phyloP scores from a whole-genome alignment of 78 protist species.

The Neovahlkampfia damariscottae region DNA sequence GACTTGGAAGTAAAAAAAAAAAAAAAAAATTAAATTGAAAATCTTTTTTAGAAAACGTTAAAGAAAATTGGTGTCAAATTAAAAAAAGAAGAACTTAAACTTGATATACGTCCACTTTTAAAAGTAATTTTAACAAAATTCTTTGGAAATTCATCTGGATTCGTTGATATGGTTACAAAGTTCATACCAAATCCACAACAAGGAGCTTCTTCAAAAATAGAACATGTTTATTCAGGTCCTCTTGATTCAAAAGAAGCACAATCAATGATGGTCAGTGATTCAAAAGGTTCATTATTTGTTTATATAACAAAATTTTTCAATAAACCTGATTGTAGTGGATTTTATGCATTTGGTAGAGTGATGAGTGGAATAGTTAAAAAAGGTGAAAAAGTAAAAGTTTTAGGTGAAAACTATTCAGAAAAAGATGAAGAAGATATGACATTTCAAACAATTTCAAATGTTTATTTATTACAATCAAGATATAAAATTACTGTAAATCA shows the following conservation, averaged over 20 bases:
- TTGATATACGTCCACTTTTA: conserved; percentile 63
- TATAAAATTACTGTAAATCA: conserved; percentile 27
- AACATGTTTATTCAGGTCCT: conserved; percentile 54
- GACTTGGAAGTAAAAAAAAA: conserved; percentile 8
- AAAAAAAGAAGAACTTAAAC: not conserved
- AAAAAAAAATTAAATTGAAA: too few relatives aligned
- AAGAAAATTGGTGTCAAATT: conserved; percentile 60
- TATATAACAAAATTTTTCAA: conserved; percentile 55
- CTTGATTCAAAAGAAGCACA: conserved; percentile 28
- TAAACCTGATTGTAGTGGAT: conserved; percentile 42
- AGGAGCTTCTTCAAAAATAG: conserved; percentile 39
- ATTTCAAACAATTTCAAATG: not conserved
- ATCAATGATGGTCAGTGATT: conserved; percentile 54
- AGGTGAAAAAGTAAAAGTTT: conserved; percentile 43
- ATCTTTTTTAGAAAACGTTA: too few relatives aligned
- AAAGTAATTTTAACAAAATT: conserved; percentile 46
- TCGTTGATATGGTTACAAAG: conserved; percentile 58
- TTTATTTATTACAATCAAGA: conserved; percentile 41
- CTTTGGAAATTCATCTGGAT: conserved; percentile 52
- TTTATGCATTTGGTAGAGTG: conserved; percentile 75
- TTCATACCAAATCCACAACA: conserved; percentile 73
- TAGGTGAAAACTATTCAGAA: conserved; percentile 82
- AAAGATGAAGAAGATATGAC: conserved; percentile 88
- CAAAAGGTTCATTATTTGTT: conserved; percentile 71
- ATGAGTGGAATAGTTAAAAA: conserved; percentile 62